These are phyloP conservation scores for Clitopilus hobsonii DNA, from an alignment of 768 basidiomycete genomes.

Conservation along the genomic window DNA sequence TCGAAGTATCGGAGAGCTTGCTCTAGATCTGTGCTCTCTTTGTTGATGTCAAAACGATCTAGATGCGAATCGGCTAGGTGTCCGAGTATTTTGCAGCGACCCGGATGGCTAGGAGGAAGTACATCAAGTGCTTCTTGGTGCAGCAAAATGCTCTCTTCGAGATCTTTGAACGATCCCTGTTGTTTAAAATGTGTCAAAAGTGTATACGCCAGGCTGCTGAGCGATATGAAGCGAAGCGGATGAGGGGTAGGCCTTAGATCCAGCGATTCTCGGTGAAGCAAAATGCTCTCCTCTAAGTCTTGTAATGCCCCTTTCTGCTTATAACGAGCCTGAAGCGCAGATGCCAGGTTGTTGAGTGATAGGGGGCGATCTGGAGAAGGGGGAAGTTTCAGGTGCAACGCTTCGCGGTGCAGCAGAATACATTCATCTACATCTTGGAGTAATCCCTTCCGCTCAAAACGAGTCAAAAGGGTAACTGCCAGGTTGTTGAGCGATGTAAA, in stretches of 20 bases:
- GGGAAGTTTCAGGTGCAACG: conserved; percentile 2
- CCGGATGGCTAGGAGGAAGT: background rate
- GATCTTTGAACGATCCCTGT: background rate
- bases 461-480: too few species aligned
- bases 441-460: too few species aligned
- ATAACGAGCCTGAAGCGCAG: too few species aligned
- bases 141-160: conserved; percentile 15
- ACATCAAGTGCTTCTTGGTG: background rate
- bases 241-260: conserved; percentile 4
- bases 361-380: conserved; percentile 3
- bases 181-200: conserved; percentile 4
- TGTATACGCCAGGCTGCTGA: conserved; percentile 12
- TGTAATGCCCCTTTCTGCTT: too few species aligned
- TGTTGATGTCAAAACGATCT: too few species aligned
- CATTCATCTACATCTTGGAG: too few species aligned
- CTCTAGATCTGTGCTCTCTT: too few species aligned
- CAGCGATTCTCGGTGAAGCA: too few species aligned
- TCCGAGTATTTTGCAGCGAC: background rate
- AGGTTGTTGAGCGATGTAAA: too few species aligned
- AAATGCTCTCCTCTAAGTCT: too few species aligned
- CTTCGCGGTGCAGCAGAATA: background rate
- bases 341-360: conserved; percentile 12
- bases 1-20: too few species aligned
- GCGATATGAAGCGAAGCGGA: background rate
- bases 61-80: background rate